phyloP scores from a whole-genome alignment of 1,284 basidiomycete genomes.

The Taiwanofungus camphoratus region DNA sequence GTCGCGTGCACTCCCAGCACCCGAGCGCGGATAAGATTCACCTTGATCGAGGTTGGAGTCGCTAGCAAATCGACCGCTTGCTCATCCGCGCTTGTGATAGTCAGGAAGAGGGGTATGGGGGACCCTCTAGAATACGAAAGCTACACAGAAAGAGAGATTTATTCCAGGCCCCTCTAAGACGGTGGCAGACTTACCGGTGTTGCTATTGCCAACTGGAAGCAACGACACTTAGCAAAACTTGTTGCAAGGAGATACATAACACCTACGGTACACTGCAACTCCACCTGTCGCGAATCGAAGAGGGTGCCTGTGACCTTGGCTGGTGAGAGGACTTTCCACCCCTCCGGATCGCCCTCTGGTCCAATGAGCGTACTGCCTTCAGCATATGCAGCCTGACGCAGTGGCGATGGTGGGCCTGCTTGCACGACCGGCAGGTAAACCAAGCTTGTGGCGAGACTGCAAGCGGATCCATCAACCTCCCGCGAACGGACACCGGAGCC shows the following conservation, averaged over 20 bases:
- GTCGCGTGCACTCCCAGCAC: slow-evolving; percentile 43
- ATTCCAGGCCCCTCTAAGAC: neutral
- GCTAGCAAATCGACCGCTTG: slow-evolving; percentile 47
- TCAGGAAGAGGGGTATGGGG: slow-evolving; percentile 43
- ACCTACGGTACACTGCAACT: slow-evolving; percentile 33
- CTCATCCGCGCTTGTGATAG: slow-evolving; percentile 36
- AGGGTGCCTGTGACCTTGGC: slow-evolving; percentile 26
- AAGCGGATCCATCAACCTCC: neutral
- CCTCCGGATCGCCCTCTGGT: slow-evolving; percentile 30
- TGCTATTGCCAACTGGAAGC: slow-evolving; percentile 43
- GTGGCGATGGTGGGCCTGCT: slow-evolving; percentile 26
- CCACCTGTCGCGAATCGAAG: slow-evolving; percentile 28
- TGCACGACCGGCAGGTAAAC: slow-evolving; percentile 29
- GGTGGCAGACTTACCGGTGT: slow-evolving; percentile 38
- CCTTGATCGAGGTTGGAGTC: slow-evolving; percentile 30
- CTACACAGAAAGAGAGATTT: slow-evolving; percentile 23
- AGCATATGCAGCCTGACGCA: slow-evolving; percentile 28
- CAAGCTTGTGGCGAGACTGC: slow-evolving; percentile 26
- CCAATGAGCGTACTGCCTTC: slow-evolving; percentile 25
- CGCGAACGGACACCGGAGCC: no score
- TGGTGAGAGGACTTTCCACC: slow-evolving; percentile 29
- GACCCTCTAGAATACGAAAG: slow-evolving; percentile 44
- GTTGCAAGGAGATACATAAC: neutral
- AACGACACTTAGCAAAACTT: neutral
- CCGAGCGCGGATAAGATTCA: slow-evolving; percentile 31